Evolutionary conservation across 495 filamentous ascomycete genomes (phyloP), one percentile per base, ranked within the genome.

Genomic region (Penicillium soppii): DNA sequence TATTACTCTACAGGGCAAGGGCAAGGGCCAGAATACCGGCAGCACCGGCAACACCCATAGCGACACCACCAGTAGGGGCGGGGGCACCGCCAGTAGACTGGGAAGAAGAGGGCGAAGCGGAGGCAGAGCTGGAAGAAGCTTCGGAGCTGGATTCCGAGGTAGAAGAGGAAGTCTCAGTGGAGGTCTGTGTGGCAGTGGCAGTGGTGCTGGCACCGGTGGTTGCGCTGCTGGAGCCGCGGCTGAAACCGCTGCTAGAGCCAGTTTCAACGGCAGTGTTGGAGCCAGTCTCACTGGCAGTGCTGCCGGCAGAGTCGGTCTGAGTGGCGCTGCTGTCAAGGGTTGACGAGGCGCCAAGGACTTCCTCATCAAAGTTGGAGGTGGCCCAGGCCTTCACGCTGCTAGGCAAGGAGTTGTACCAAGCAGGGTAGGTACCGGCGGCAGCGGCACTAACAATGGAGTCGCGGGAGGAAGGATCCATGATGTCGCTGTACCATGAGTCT

Each of bases 401-500:
- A 16, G 62, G 62, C 19, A 65, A 47, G n/a, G 13, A 19, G 44
- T 50, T 65, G 38, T 65, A 65, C 62, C 62, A 65, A 25, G 50
- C 62, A 5, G 62, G 62, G 19, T 40, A 35, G 38, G 53, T 54
- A 10, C 62, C 59, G 23, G 55, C 59, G 1, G 25, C 26, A 47
- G 45, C 38, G 5, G 46, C 47, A 16, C 47, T 54, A 9, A 52
- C 20, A 30, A 62, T 35, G 6, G 53, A 42, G 32, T 16, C 30
- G 25, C 39, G 50, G 15, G 43, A 56, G 7, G 38, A 7, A 0
- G 55, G 39, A 27, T 62, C 25, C 39, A 46, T 4, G n/a, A 65
- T 29, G 0, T 50, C 47, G 8, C 22, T 17, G 43, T 43, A 57
- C 43, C 46, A 65, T n/a, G 50, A 47, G 0, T 7, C 27, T 0